These are phyloP conservation scores for Apophysomyces ossiformis DNA, from an alignment of 371 early-diverging fungal species.

Conservation along the genomic window DNA sequence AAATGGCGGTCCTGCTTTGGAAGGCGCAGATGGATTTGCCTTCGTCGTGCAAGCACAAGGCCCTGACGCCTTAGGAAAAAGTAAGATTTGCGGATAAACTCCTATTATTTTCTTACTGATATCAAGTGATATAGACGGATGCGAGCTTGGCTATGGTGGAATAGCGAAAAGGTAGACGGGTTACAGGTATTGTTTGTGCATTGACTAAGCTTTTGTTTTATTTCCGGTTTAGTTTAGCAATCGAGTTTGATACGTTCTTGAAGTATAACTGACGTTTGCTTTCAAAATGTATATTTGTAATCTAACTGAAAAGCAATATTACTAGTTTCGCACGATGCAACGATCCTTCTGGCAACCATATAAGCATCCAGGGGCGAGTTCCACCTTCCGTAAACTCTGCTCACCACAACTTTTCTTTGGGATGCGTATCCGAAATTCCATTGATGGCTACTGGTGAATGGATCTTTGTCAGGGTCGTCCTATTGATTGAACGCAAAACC, in stretches of 20 bases:
- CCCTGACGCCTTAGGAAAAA: conserved; percentile 37
- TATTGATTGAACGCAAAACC: conserved; percentile 11
- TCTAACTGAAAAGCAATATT: background rate
- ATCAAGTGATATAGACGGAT: conserved; percentile 34
- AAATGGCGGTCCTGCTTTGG: conserved; percentile 22
- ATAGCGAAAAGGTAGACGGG: conserved; percentile 35
- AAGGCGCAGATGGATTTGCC: conserved; percentile 54
- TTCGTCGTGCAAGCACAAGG: conserved; percentile 38
- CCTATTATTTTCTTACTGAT: background rate
- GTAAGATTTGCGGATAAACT: conserved; percentile 11
- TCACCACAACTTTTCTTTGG: conserved; percentile 52
- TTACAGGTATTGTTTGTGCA: background rate
- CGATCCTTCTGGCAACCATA: conserved; percentile 60
- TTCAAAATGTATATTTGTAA: background rate
- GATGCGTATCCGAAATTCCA: conserved; percentile 43
- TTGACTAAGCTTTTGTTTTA: conserved; percentile 4
- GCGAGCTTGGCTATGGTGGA: conserved; percentile 52
- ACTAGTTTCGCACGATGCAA: conserved; percentile 40
- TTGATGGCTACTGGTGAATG: conserved; percentile 38
- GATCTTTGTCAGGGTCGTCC: conserved; percentile 31
- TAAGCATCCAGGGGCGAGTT: conserved; percentile 48
- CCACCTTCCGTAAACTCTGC: conserved; percentile 40
- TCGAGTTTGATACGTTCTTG: conserved; percentile 63
- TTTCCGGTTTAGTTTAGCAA: conserved; percentile 41
- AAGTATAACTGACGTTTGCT: conserved; percentile 28